Conservation (phyloP, 768 basidiomycete species). For the Podaxis sp. region DNA sequence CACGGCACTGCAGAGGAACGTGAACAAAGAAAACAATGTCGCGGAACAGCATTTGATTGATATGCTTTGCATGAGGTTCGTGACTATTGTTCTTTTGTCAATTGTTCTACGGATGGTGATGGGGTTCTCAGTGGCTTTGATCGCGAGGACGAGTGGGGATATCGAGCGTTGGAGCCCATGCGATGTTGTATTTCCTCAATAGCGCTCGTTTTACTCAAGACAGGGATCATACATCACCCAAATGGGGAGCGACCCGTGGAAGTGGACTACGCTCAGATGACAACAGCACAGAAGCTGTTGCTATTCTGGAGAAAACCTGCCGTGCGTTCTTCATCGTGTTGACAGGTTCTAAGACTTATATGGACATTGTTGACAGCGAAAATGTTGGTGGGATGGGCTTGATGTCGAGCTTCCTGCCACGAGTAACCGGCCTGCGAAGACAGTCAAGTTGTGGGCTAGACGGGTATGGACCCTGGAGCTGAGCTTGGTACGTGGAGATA, state of each 20-base stretch:
- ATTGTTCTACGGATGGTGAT: slow-evolving; percentile 13
- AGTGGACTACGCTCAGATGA: slow-evolving; percentile 91
- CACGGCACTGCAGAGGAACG: slow-evolving; percentile 96
- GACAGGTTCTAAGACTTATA: background rate
- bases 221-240: slow-evolving; percentile 83
- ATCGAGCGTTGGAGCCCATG: slow-evolving; percentile 91
- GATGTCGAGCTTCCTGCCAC: slow-evolving; percentile 78
- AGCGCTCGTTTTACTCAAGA: slow-evolving; percentile 95
- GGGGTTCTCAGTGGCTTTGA: slow-evolving; percentile 77
- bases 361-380: slow-evolving; percentile 55
- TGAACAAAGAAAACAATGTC: slow-evolving; percentile 98
- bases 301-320: slow-evolving; percentile 99
- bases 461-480: slow-evolving; percentile 98
- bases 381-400: slow-evolving; percentile 99
- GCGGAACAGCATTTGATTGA: slow-evolving; percentile 99
- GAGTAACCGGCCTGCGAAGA: slow-evolving; percentile 49
- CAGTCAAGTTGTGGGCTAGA: slow-evolving; percentile 93
- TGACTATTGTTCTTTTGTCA: slow-evolving; percentile 11
- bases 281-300: slow-evolving; percentile 94
- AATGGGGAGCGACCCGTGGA: slow-evolving; percentile 71
- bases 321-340: slow-evolving; percentile 50
- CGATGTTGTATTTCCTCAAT: slow-evolving; percentile 98
- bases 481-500: slow-evolving; percentile 64
- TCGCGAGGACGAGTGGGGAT: slow-evolving; percentile 98
- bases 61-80: slow-evolving; percentile 99